phyloP scores from a whole-genome alignment of 352 stramenopile species.

The Pythium biforme region DNA sequence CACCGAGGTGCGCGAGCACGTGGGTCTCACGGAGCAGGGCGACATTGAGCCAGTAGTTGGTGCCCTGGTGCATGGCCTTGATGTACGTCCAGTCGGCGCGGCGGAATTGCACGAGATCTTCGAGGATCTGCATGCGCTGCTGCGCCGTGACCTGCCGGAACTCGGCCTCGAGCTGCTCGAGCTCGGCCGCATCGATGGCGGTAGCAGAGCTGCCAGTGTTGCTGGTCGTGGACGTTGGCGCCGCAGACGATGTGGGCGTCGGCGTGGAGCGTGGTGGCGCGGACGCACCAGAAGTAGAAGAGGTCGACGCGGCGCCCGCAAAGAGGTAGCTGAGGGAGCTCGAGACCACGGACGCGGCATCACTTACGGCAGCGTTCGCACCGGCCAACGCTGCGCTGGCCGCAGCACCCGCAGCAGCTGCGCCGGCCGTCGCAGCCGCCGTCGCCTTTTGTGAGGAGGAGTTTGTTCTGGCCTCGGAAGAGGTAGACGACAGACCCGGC shows the following conservation, averaged over 20 bases:
- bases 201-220: too few relatives aligned
- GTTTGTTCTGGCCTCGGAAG: background rate
- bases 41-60: constrained; percentile 83
- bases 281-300: background rate
- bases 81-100: constrained; percentile 80
- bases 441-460: background rate
- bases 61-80: constrained; percentile 76
- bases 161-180: constrained; percentile 34
- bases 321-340: constrained; percentile 25
- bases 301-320: background rate
- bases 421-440: background rate
- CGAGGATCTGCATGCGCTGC: constrained; percentile 70
- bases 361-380: constrained; percentile 17
- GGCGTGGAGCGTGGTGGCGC: constrained; percentile 4
- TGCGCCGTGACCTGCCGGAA: constrained; percentile 55
- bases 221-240: background rate
- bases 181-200: constrained; percentile 11
- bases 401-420: background rate
- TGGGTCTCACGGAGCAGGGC: constrained; percentile 66
- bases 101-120: constrained; percentile 70
- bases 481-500: background rate
- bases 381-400: constrained; percentile 7
- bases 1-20: constrained; percentile 56
- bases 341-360: constrained; percentile 22
- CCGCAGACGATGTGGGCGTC: background rate